Evolutionary conservation across 2,329 filamentous ascomycete species (phyloP).

Genomic region (Neofusicoccum kwambonambiense): DNA sequence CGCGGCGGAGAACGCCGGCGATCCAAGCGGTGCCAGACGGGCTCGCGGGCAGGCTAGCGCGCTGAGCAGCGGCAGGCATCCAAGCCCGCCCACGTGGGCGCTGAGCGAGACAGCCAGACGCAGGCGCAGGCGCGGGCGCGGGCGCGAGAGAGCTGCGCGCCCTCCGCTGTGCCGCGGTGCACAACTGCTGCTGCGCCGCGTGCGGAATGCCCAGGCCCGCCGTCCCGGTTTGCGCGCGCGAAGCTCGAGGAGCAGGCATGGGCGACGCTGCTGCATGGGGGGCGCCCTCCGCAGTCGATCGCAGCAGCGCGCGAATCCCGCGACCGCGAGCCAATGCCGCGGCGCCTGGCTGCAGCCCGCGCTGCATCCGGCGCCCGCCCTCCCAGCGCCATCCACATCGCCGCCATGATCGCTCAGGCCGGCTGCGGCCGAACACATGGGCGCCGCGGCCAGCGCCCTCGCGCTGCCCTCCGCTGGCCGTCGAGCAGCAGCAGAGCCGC

Average conservation of each 20-base stretch:
- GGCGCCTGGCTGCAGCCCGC: neutral
- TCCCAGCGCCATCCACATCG: neutral
- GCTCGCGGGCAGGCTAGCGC: neutral
- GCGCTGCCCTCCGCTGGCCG: no score
- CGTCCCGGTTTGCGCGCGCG: conserved; percentile 1
- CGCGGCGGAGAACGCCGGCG: conserved; percentile 16
- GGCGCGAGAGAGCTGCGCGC: no score
- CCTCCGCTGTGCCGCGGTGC: neutral
- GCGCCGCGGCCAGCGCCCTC: no score
- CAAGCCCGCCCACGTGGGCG: conserved; percentile 7
- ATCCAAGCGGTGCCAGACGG: neutral
- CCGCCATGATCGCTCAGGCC: neutral
- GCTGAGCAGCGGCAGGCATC: conserved; percentile 15
- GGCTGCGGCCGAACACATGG: neutral
- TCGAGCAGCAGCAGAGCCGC: neutral
- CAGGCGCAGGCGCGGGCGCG: no score
- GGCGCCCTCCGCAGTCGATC: neutral
- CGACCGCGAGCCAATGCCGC: conserved; percentile 12
- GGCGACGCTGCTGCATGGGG: neutral
- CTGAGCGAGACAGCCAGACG: neutral
- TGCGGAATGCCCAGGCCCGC: conserved; percentile 1
- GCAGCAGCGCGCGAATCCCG: neutral
- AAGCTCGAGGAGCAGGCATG: conserved; percentile 3
- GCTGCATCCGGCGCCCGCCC: neutral
- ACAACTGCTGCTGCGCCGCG: neutral